Conservation (phyloP, 2,329 filamentous ascomycete genomes). For the Dothidotthia symphoricarpi region DNA sequence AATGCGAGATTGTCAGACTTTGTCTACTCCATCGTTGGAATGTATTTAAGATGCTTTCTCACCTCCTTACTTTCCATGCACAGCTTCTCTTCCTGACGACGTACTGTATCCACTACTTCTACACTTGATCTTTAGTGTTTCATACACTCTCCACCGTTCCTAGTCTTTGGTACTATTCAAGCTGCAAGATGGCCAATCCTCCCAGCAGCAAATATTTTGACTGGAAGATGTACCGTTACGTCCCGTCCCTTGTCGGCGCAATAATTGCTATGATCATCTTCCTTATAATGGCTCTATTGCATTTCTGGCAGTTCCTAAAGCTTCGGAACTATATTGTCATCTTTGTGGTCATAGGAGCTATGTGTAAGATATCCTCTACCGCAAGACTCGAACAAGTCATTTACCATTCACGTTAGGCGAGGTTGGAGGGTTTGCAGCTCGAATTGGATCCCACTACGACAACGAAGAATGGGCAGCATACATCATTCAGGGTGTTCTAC, state of each 20-base stretch:
- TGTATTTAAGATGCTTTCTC: no score
- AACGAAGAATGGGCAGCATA: conserved; percentile 42
- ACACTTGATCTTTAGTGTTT: background rate
- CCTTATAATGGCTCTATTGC: conserved; percentile 19
- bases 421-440: conserved; percentile 43
- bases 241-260: conserved; percentile 26
- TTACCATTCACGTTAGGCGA: conserved; percentile 34
- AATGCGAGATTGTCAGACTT: no score
- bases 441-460: conserved; percentile 40
- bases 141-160: background rate
- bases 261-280: conserved; percentile 28
- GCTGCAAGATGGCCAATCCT: conserved; percentile 20
- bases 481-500: conserved; percentile 43
- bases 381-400: no score
- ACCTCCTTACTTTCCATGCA: no score
- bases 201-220: conserved; percentile 23
- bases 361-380: conserved; percentile 17
- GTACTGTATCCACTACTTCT: conserved; percentile 1
- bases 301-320: conserved; percentile 20
- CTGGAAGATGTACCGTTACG: conserved; percentile 38
- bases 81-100: background rate
- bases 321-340: conserved; percentile 21
- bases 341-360: conserved; percentile 28
- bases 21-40: no score
- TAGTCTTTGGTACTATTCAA: background rate